A percentile compares a stretch with the other conserved stretches of the same genome.
Conservation (phyloP, 169 alveolate species). For the Eimeria praecox region DNA sequence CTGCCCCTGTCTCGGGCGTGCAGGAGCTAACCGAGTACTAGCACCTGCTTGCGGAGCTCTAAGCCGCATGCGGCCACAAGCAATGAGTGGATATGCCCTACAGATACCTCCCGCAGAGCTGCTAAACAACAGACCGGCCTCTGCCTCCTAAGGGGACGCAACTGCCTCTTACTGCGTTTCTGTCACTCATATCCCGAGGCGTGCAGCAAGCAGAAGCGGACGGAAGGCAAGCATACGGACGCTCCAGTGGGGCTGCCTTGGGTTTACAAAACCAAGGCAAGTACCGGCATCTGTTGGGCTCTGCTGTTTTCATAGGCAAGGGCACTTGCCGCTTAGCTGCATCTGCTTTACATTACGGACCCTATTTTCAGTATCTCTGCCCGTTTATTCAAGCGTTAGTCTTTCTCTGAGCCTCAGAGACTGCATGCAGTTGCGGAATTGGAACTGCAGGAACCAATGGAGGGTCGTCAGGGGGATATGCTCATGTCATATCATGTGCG, state of each 20-base stretch:
- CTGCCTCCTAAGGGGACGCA: neutral
- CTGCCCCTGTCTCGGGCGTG: neutral
- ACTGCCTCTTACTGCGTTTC: neutral
- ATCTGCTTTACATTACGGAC: neutral
- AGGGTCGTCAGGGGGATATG: neutral
- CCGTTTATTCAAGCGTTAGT: neutral
- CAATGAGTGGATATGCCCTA: neutral
- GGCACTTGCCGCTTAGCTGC: neutral
- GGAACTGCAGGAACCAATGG: neutral
- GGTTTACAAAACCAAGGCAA: constrained; percentile 54
- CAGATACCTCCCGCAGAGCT: neutral
- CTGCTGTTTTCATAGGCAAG: neutral
- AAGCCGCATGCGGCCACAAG: neutral
- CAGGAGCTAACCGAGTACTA: neutral
- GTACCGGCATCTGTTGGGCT: neutral
- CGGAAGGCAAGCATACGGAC: neutral
- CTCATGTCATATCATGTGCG: neutral
- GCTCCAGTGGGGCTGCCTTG: neutral
- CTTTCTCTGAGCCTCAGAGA: neutral
- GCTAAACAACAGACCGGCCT: neutral
- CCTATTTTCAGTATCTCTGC: neutral
- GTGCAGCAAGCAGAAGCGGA: neutral
- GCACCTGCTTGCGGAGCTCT: neutral
- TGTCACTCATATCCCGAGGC: neutral
- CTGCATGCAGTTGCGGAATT: neutral